phyloP scores from a whole-genome alignment of 805 yeast species.

The Kluyveromyces starmeri region DNA sequence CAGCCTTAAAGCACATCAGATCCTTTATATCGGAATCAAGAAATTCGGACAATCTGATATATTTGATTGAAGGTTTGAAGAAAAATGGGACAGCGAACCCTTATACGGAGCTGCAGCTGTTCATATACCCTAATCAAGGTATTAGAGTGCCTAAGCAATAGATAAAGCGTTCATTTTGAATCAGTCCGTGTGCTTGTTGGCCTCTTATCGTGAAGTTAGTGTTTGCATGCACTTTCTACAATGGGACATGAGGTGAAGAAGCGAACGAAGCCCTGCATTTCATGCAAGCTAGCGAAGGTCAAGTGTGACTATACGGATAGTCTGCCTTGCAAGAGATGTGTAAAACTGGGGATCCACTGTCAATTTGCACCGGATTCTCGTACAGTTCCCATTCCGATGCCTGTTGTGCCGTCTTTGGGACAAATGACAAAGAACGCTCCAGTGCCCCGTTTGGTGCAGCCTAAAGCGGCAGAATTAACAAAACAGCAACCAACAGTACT shows the following conservation, averaged over 20 bases:
- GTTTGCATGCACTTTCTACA: no score
- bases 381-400: conserved; percentile 2
- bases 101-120: no score
- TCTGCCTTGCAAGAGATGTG: conserved; percentile 52
- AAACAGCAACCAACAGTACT: neutral
- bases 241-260: conserved; percentile 15
- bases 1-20: no score
- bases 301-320: conserved; percentile 43
- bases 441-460: neutral
- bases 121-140: no score
- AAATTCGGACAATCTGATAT: no score
- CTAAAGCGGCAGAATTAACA: neutral
- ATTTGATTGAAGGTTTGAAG: no score
- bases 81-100: no score
- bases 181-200: no score
- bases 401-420: neutral
- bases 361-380: conserved; percentile 35
- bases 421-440: neutral
- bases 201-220: no score
- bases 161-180: no score
- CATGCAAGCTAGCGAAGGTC: conserved; percentile 54
- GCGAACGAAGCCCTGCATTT: conserved; percentile 48
- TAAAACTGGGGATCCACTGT: conserved; percentile 43
- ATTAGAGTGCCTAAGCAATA: no score
- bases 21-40: no score